Base-by-base conservation (phyloP, 345 rosid genomes). In the Durio zibethinus region DNA sequence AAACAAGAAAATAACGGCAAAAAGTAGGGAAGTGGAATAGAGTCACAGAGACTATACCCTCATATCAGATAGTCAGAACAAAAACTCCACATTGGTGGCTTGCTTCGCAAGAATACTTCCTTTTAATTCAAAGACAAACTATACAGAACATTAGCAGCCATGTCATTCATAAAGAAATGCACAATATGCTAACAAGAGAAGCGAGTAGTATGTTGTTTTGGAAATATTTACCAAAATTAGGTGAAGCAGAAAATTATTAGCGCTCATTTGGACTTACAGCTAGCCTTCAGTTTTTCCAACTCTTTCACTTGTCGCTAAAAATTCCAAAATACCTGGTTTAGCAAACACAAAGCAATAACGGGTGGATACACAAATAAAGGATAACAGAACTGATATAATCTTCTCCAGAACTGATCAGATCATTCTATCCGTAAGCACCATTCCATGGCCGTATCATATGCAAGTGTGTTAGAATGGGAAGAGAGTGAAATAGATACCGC, bases 401-500 rank as follows among this genome's bases (percentile, higher is more conserved):
- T 73, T 75, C 76, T 77, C 90, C 82, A 79, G 14, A 80, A 74
- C 10, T 29, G 59, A 18, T 90, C 84, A 11, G 74, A 72, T 84
- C 87, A 89, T 67, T 88, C 87, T 79, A 82, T 87, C 57, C 76
- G 88, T 77, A 92, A 78, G 62, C 85, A 79, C 99, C 99, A 97
- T 12, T 91, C 99, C 85, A 89, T 54, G 23, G 98, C 97, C 97
- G 92, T 83, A 43, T 94, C 97, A 85, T 82, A 92, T 82, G 89
- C 98, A 80, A 94, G 73, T 36, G 89, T 91, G 82, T 97, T 97
- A 14, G 93, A 90, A 80, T 97, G 98, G 80, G 97, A 86, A 80
- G 88, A 89, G 86, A 90, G 99, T 40, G 99, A 91, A 64, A 94
- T 92, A 83, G 97, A 87, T 69, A 92, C 88, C 1, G 94, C 90